Base-by-base conservation (phyloP, 2,329 filamentous ascomycete species). In the Trichoderma semiorbis region DNA sequence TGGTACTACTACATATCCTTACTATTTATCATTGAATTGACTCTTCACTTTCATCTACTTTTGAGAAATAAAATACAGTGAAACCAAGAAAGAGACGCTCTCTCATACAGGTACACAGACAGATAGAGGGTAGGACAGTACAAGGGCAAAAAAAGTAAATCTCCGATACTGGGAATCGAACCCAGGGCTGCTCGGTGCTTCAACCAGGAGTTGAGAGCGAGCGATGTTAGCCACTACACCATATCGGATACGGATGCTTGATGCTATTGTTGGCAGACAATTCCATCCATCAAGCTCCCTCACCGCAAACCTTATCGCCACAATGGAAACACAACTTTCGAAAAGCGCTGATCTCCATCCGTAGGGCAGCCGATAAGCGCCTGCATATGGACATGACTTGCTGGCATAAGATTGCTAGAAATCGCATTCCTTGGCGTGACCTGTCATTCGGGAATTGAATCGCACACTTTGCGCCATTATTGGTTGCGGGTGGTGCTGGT, bases 161-260 rank as follows among this genome's bases (percentile, higher is more conserved):
- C 77, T 79, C 77, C 78, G 78, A 76, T 78, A 79, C 77, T 74
- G 78, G 78, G 78, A 79, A 79, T 79, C 78, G 78, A 79, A 79
- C 78, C 78, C 77, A 74, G 78, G 77, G 78, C 78, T 79, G 77
- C 77, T 79, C 78, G 78, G 78, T 60, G 28, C 69, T 68, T 58
- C 69, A 67, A 73, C 68, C 34, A 18, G 16, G 60, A 53, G 62
- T 64, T 79, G 78, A 79, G 78, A 79, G 78, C 77, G 78, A 79
- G 77, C 78, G 78, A 79, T 79, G 78, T 79, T 79, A 79, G 78
- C 78, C 78, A 79, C 78, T 79, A 79, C 78, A 79, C 78, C 78
- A 79, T 79, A 78, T 76, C 78, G 78, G 78, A 79, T 34, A 6
- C 57, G 55, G 7, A 32, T 77, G 47, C 7, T 10, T 3, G 36